A percentile compares a stretch with the other conserved stretches of the same genome.
These are phyloP conservation scores for Filobasidium wieringae DNA, from an alignment of 768 basidiomycete genomes.

Conservation along the genomic window DNA sequence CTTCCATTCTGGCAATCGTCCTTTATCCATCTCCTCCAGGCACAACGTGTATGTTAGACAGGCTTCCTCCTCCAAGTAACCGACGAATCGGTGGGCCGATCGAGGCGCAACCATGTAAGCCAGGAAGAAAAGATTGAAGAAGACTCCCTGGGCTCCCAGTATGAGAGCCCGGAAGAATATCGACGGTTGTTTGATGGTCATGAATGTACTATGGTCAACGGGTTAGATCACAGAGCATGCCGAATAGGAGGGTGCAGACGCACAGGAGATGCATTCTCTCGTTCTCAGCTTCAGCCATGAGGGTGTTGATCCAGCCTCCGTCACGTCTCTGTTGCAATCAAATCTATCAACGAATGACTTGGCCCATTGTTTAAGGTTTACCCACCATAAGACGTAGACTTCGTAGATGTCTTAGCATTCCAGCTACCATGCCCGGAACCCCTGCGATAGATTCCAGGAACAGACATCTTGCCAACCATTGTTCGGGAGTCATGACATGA, in stretches of 20 bases:
- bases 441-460: conserved; percentile 84
- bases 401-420: conserved; percentile 61
- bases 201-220: conserved; percentile 61
- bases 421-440: conserved; percentile 76
- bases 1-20: conserved; percentile 44
- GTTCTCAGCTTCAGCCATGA: conserved; percentile 89
- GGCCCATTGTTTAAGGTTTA: not conserved
- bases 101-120: conserved; percentile 48
- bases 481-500: conserved; percentile 58
- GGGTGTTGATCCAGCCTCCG: conserved; percentile 77
- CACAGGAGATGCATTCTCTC: conserved; percentile 92
- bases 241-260: conserved; percentile 20
- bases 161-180: conserved; percentile 68
- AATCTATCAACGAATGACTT: not conserved
- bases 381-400: conserved; percentile 78
- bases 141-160: conserved; percentile 71
- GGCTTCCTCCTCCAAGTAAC: conserved; percentile 87
- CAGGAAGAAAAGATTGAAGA: conserved; percentile 48
- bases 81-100: conserved; percentile 71
- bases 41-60: conserved; percentile 78
- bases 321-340: conserved; percentile 45
- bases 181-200: conserved; percentile 75
- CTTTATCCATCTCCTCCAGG: conserved; percentile 59
- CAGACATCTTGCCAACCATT: conserved; percentile 56
- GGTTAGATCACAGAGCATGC: conserved; percentile 13